Conservation (phyloP, 768 basidiomycete genomes). For the Rhodosporidiobolus sp. region DNA sequence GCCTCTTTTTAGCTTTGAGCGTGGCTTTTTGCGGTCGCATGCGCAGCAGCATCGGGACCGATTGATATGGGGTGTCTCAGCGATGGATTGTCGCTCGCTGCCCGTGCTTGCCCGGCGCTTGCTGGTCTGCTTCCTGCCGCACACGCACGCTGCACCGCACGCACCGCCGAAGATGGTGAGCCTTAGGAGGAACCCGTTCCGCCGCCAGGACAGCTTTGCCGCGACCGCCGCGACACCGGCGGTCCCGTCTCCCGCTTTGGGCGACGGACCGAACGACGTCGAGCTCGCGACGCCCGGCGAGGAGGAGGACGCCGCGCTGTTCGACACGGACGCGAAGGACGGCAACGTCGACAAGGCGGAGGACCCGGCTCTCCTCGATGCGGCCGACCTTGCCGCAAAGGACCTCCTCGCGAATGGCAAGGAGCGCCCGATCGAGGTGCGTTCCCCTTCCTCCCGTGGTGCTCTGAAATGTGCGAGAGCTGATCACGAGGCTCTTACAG, state of each 20-base stretch:
- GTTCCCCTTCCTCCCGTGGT: neutral
- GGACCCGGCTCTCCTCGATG: neutral
- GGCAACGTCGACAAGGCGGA: neutral
- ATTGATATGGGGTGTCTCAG: no score
- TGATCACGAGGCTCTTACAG: neutral
- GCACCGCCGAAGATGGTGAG: slow-evolving; percentile 16
- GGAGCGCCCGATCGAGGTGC: slow-evolving; percentile 39
- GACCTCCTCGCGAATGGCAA: slow-evolving; percentile 37
- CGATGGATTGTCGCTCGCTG: no score
- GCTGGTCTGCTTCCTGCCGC: no score
- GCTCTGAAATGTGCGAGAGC: no score
- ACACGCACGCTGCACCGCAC: no score
- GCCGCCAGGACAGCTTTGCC: slow-evolving; percentile 24
- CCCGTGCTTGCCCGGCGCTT: no score
- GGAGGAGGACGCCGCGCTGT: slow-evolving; percentile 18
- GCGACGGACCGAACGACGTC: neutral
- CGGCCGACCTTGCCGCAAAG: neutral
- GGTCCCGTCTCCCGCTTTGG: neutral
- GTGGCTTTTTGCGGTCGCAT: no score
- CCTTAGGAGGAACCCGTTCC: slow-evolving; percentile 32
- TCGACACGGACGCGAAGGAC: neutral
- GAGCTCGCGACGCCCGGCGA: slow-evolving; percentile 7
- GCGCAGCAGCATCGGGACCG: no score
- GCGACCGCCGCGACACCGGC: slow-evolving; percentile 5
- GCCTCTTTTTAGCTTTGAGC: no score